Evolutionary conservation across 306 rosid species (phyloP), one percentile per base, ranked within the genome.

Genomic region (Cucumis melo): DNA sequence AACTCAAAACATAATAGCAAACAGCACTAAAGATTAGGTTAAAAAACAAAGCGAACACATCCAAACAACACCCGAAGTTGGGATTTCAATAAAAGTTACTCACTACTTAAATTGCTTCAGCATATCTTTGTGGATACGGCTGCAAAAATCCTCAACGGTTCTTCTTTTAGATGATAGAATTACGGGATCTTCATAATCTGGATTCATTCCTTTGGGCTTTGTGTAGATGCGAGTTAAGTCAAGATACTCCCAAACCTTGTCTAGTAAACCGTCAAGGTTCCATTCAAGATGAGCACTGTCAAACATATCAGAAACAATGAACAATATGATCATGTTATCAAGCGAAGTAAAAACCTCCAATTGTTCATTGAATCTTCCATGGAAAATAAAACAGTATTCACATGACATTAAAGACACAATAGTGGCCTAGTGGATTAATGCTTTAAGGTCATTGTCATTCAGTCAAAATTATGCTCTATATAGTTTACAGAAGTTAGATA

Each of bases 181-280:
- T 63, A 94, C 99, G 61, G 97, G 99, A 74, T 94, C 99, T 87
- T 94, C 99, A 70, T 94, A 94, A 80, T 94, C 99, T 48, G 97
- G 99, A 87, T 94, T 94, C 96, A 94, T 87, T 80, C 99, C 99
- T 82, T 90, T 94, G 39, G 99, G 99, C 83, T 94, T 94, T 13
- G 99, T 94, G 85, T 89, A 92, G 78, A 94, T 89, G 34, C 99
- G 97, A 77, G 99, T 94, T 84, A 94, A 89, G 81, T 39, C 62
- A 56, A 94, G 95, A 84, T 94, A 94, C 74, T 94, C 97, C 96
- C 99, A 94, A 61, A 94, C 83, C 85, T 87, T 94, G 16, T 94
- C 99, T 87, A 94, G 87, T 83, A 94, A 86, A 81, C 97, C 97
- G 78, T 94, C 99, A 83, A 92, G 97, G 81, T 94, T 94, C 99